Base-by-base conservation (phyloP, 2,329 filamentous ascomycete species). In the Ophioceras dolichostomum region DNA sequence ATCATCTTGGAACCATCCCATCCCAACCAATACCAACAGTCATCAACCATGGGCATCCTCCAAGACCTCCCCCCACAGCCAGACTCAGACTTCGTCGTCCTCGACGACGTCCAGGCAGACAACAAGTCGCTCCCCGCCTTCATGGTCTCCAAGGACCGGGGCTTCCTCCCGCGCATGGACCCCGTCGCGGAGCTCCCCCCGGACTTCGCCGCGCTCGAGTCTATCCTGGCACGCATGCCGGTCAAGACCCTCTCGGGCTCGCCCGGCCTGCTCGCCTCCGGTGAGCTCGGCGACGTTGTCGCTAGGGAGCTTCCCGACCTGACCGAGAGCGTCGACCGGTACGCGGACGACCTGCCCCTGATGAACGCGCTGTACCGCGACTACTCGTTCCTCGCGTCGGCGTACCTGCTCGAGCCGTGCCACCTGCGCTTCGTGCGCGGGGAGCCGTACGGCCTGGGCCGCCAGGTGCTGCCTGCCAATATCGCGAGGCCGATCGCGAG, bases 321-420 rank as follows among this genome's bases (percentile, higher is more conserved):
- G 34, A 83, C 81, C 1, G 67, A 67, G 5, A 68, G 74, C 46
- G 70, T 94, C 40, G 80, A 91, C 50, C 75, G 76, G 57, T 80
- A 83, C 47, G 67, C 72, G 48, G 64, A 78, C 43, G 79, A 94
- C 59, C 68, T 89, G 28, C 80, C 81, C 13, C 62, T 85, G 41
- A 77, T 93, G 66, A 91, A 88, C 50, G 87, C 87, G 24, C 63
- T 93, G 34, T 94, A 94, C 58, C 73, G 88, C 16, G 88, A 95
- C 62, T 95, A 94, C 57, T 83, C 83, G 12, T 95, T 94, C 67
- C 63, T 94, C 21, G 83, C 87, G 5, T 93, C 84, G 18, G 83
- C 86, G 0, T 94, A 94, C 55, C 67, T 95, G 21, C 76, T 95
- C 21, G 88, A 95, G 65, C 88, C 88, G 10, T 95, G 88, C 57